phyloP scores from a whole-genome alignment of 495 filamentous ascomycete species.

The Amniculicola lignicola region DNA sequence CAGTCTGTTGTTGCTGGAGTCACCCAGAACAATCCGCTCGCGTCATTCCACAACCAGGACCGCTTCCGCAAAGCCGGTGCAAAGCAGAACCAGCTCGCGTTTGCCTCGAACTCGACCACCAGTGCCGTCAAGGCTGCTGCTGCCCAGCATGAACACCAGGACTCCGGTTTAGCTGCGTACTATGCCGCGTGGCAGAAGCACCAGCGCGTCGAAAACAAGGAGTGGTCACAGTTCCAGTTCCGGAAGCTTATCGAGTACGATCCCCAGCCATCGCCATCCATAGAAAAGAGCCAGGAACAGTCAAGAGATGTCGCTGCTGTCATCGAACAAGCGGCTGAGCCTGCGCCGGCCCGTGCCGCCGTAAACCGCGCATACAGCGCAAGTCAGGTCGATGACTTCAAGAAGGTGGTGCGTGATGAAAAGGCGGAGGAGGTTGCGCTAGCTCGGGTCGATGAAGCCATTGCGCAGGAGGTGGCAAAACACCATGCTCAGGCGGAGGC shows the following conservation, averaged over 20 bases:
- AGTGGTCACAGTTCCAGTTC: constrained; percentile 90
- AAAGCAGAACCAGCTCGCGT: constrained; percentile 71
- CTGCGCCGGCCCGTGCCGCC: constrained; percentile 45
- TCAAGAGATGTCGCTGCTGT: constrained; percentile 49
- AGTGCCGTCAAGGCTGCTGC: constrained; percentile 46
- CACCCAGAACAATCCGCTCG: constrained; percentile 62
- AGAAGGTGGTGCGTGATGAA: constrained; percentile 53
- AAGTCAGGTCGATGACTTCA: constrained; percentile 56
- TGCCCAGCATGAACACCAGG: constrained; percentile 22
- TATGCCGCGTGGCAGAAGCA: constrained; percentile 83
- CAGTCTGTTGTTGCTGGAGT: constrained; percentile 95
- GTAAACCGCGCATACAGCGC: constrained; percentile 50
- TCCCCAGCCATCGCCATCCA: constrained; percentile 50
- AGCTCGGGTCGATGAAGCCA: constrained; percentile 61
- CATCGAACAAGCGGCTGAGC: constrained; percentile 48
- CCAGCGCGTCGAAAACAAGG: constrained; percentile 66
- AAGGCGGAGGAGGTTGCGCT: constrained; percentile 51
- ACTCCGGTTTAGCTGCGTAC: constrained; percentile 67
- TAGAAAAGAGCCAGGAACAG: constrained; percentile 50
- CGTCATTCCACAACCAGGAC: constrained; percentile 46
- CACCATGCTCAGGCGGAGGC: constrained; percentile 40
- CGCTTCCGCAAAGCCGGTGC: constrained; percentile 57
- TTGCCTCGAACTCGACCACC: constrained; percentile 52
- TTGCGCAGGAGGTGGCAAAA: constrained; percentile 56
- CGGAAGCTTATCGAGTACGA: constrained; percentile 84